phyloP scores from a whole-genome alignment of 805 yeast species.

The Tetrapisispora pingtungensis region DNA sequence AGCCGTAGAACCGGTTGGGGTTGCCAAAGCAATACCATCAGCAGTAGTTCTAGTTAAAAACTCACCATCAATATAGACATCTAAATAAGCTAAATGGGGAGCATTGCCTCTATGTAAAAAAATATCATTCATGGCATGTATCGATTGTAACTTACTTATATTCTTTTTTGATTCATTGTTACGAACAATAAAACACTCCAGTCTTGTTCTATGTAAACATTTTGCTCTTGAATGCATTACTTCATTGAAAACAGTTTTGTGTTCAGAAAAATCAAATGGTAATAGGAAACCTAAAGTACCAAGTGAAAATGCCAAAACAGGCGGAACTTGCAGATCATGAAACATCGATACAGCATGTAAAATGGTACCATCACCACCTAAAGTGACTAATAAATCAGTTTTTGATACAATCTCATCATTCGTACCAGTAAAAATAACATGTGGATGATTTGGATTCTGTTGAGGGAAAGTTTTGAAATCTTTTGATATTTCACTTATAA shows the following conservation, averaged over 20 bases:
- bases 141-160: conserved; percentile 4
- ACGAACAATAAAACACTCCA: conserved; percentile 61
- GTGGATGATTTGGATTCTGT: conserved; percentile 27
- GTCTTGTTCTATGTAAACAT: conserved; percentile 65
- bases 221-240: conserved; percentile 62
- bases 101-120: conserved; percentile 80
- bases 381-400: conserved; percentile 71
- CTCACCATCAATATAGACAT: conserved; percentile 75
- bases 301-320: conserved; percentile 76
- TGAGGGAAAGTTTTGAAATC: conserved; percentile 18
- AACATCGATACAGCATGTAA: conserved; percentile 74
- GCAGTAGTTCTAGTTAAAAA: conserved; percentile 84
- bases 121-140: conserved; percentile 86
- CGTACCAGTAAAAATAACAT: conserved; percentile 48
- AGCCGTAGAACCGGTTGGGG: conserved; percentile 95
- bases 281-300: conserved; percentile 86
- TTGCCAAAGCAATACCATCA: conserved; percentile 75
- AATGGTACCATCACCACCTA: conserved; percentile 97
- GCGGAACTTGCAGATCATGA: conserved; percentile 67
- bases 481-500: conserved; percentile 53
- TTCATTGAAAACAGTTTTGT: conserved; percentile 47
- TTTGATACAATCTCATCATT: conserved; percentile 46
- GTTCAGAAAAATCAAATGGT: conserved; percentile 71
- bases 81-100: conserved; percentile 76
- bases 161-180: conserved; percentile 14